A percentile compares a stretch with the other conserved stretches of the same genome.
Conservation (phyloP, 306 rosid genomes). For the Gastrolobium villosum region DNA sequence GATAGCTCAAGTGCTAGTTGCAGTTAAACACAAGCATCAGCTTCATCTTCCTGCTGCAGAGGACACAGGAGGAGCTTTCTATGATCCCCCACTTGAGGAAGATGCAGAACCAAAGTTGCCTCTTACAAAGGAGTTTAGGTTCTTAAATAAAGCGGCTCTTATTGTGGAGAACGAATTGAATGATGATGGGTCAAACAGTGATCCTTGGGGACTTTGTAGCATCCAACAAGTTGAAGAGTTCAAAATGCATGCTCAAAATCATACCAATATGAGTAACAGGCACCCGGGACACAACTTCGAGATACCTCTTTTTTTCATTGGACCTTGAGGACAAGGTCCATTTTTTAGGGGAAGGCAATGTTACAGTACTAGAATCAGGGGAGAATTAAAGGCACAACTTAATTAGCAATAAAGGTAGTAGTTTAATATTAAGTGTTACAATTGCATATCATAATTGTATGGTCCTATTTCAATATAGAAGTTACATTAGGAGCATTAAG, state of each 20-base stretch:
- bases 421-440: no score
- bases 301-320: not conserved
- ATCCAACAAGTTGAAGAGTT: constrained; percentile 64
- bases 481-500: no score
- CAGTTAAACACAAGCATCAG: constrained; percentile 52
- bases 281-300: constrained; percentile 3
- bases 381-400: no score
- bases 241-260: constrained; percentile 27
- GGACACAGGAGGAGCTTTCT: not conserved
- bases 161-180: constrained; percentile 44
- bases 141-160: constrained; percentile 56
- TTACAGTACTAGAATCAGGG: no score
- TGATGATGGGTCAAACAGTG: constrained; percentile 41
- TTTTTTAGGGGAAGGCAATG: no score
- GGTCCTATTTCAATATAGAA: no score
- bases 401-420: no score
- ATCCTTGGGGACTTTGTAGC: constrained; percentile 53
- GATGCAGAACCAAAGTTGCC: constrained; percentile 45
- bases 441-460: no score
- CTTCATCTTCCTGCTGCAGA: constrained; percentile 41
- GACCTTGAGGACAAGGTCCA: no score
- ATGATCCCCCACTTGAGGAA: constrained; percentile 54
- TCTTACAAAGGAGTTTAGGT: constrained; percentile 61
- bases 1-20: constrained; percentile 55
- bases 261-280: constrained; percentile 55